Base-by-base conservation (phyloP, 257 asterid genomes). In the Solanum acaule region DNA sequence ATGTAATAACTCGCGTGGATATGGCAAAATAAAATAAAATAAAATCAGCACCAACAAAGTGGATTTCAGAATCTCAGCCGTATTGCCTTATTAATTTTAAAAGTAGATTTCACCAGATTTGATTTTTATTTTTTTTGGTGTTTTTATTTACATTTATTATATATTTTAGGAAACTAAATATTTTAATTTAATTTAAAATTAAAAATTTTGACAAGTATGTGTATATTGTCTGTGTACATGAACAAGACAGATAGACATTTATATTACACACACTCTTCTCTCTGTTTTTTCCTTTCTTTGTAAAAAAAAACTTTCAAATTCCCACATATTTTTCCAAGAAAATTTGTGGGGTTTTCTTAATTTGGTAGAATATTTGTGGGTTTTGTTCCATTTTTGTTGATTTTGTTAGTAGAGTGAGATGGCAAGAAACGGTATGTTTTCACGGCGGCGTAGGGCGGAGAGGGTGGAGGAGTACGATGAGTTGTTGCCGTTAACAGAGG, bases 81-180 rank as follows among this genome's bases (percentile, higher is more conserved):
- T 90, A 87, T 89, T 88, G 79, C 90, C 86, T 87, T 85, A 79
- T 59, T 84, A 44, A n/a, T 92, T 88, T 87, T 63, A 86, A 92
- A 93, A 91, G 94, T 86, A 92, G 98, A 93, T 93, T 90, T 93
- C 91, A 35, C 87, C 92, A 90, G 97, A 94, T 94, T 90, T 92
- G 94, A 72, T 92, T 89, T 52, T 52, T 6, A 1, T 92, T 56
- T 87, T 37, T 76, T 33, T 8, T 6, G n/a, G 35, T 79, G 61
- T 86, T 40, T 85, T 42, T 85, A 33, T 75, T 40, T 81, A 81
- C 85, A 81, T 81, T 44, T 44, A n/a, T 5, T 11, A 42, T 11
- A 42, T 81, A 84, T 35, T 83, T 81, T 78, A 75, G 88, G 91
- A 90, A 35, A 65, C 6, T 37, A 65, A 63, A 35, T 63, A 3